Evolutionary conservation across 768 basidiomycete species (phyloP).

Genomic region (Termitomyces sp.): DNA sequence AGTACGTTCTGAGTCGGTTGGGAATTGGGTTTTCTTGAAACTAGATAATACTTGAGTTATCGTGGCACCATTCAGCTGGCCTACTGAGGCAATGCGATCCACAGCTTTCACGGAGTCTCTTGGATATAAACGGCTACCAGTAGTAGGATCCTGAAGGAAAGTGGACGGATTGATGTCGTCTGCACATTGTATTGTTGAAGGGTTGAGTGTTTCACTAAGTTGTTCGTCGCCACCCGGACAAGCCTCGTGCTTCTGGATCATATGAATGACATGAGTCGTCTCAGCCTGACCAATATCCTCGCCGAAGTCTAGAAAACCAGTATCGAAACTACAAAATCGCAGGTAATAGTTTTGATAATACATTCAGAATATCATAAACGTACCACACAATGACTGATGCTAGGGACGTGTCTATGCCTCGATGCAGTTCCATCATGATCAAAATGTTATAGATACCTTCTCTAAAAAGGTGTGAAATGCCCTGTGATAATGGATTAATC

Average conservation of each 20-base stretch:
- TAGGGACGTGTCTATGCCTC: constrained; percentile 59
- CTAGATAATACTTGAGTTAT: constrained; percentile 33
- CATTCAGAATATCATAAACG: constrained; percentile 14
- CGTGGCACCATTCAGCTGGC: constrained; percentile 11
- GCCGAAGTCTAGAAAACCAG: not conserved
- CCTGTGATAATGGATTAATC: constrained; percentile 25
- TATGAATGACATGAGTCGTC: constrained; percentile 4
- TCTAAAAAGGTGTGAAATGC: constrained; percentile 47
- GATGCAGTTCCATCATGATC: constrained; percentile 53
- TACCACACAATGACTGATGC: constrained; percentile 63
- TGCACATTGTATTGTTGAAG: not conserved
- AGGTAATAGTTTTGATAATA: not conserved
- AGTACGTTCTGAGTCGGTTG: constrained; percentile 20
- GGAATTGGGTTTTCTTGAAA: constrained; percentile 33
- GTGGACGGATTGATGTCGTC: constrained; percentile 37
- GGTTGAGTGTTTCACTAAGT: not conserved
- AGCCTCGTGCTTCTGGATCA: constrained; percentile 1
- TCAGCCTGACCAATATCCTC: not conserved
- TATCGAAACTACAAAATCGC: constrained; percentile 2
- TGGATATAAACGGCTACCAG: constrained; percentile 56
- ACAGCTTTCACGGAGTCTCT: constrained; percentile 56
- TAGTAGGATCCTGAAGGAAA: constrained; percentile 59
- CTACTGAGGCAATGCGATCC: constrained; percentile 44
- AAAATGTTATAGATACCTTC: constrained; percentile 62
- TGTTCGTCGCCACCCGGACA: not conserved